Evolutionary conservation across 768 basidiomycete genomes (phyloP).

Genomic region (Mycena haematopus): DNA sequence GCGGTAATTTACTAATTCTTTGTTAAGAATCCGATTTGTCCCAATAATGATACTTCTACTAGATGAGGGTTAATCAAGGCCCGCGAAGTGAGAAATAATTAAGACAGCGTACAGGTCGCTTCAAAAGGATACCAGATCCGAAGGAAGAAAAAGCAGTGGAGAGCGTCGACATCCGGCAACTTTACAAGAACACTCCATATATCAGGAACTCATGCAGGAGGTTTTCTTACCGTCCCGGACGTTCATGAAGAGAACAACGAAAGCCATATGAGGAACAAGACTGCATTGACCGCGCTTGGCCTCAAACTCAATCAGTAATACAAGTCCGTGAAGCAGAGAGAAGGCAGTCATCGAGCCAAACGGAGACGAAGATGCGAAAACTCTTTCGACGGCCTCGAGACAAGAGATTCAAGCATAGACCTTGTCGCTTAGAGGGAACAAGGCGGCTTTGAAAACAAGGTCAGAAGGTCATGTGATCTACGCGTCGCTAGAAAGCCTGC

Average conservation of each 20-base stretch:
- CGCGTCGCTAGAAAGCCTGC: not conserved
- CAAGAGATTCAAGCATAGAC: not conserved
- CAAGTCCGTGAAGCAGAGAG: not conserved
- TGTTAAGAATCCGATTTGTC: not conserved
- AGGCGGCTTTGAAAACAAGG: slow-evolving; percentile 1
- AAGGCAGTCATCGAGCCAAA: not conserved
- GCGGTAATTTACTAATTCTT: not conserved
- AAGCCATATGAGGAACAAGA: slow-evolving; percentile 6
- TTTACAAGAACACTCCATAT: slow-evolving; percentile 4
- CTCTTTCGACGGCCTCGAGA: not conserved
- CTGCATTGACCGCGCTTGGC: not conserved
- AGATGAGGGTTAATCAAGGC: not conserved
- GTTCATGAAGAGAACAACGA: not conserved
- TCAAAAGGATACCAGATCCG: slow-evolving; percentile 23
- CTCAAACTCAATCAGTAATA: not conserved
- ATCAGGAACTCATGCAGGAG: not conserved
- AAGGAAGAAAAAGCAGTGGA: not conserved
- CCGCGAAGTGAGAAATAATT: not conserved
- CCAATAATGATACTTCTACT: not conserved
- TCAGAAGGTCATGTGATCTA: not conserved
- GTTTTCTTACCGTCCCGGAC: not conserved
- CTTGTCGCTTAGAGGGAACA: not conserved
- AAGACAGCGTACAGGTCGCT: not conserved
- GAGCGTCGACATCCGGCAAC: not conserved
- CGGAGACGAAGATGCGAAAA: not conserved